These are phyloP conservation scores for Fomitopsis betulina DNA, from an alignment of 1,284 basidiomycete genomes.

Conservation along the genomic window DNA sequence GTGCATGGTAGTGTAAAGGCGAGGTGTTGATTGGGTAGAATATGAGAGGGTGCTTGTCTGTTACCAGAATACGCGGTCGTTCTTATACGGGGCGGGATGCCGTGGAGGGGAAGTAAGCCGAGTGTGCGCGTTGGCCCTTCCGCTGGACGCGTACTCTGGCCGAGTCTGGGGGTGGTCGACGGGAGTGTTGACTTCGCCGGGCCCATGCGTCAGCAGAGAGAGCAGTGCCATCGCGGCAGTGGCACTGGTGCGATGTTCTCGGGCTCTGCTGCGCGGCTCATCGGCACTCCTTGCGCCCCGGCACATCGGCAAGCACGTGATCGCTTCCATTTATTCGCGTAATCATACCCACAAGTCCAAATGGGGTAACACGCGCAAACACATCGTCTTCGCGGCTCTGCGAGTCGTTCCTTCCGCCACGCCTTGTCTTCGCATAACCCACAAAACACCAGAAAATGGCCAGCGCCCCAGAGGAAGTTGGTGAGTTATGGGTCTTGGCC, in stretches of 20 bases:
- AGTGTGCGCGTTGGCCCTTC: not conserved
- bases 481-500: constrained; percentile 13
- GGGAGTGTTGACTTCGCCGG: not conserved
- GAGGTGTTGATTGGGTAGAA: not conserved
- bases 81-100: not conserved
- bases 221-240: not conserved
- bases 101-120: not conserved
- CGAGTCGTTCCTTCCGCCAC: not conserved
- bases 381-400: not conserved
- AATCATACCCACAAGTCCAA: not conserved
- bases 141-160: not conserved
- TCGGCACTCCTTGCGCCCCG: no score
- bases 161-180: not conserved
- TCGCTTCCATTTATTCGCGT: not conserved
- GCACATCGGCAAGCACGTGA: not conserved
- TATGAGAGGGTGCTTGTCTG: not conserved
- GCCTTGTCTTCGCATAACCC: not conserved
- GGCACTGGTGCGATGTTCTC: not conserved
- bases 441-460: constrained; percentile 10
- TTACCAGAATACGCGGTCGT: not conserved
- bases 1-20: not conserved
- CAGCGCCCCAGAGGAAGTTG: constrained; percentile 16
- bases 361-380: not conserved
- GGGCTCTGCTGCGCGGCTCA: not conserved
- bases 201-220: not conserved